Base-by-base conservation (phyloP, 1,284 basidiomycete genomes). In the Moesziomyces antarcticus region DNA sequence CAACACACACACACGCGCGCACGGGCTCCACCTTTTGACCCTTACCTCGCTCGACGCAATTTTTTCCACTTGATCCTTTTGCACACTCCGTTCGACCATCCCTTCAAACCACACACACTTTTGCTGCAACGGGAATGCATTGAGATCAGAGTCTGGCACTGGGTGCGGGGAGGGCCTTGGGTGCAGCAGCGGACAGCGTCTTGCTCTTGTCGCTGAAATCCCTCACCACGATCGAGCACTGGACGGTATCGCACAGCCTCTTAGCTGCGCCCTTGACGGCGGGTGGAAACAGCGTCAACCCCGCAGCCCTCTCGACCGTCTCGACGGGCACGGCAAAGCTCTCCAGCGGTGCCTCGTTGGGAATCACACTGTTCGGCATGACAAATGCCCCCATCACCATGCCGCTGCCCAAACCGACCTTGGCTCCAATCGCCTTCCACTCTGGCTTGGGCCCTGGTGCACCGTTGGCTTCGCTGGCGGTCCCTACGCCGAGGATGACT, bases 221-320 rank as follows among this genome's bases (percentile, higher is more conserved):
- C 18, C 82, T 59, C 1, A 84, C 71, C 20, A 84, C 60, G 30
- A 84, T 75, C 40, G 64, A 57, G 54, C 82, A 84, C 46, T 73
- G 49, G 24, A 79, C 77, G 11, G 78, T 70, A 24, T 77, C 73
- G 87, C 96, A 99, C 49, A 99, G 91, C 80, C 93, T 91, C 81
- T 91, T 93, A 11, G 93, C 90, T n/a, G 87, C 86, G 22, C 85
- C 74, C 85, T 96, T 97, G 79, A 98, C 86, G 30, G 89, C 88
- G 45, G 92, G 90, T 1, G 94, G 93, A 86, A 99, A 94, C 37
- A 99, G 86, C 1, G 89, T 91, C 51, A 99, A 87, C 0, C 96
- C 96, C 0, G 96, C 91, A 5, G 93, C 92, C 25, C 90, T 89
- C 85, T 99, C 97, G 43, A 99, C 94, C 0, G 90, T 88, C 63